Evolutionary conservation across 179 eudicot genomes (phyloP).

Genomic region (Vitellaria paradoxa): DNA sequence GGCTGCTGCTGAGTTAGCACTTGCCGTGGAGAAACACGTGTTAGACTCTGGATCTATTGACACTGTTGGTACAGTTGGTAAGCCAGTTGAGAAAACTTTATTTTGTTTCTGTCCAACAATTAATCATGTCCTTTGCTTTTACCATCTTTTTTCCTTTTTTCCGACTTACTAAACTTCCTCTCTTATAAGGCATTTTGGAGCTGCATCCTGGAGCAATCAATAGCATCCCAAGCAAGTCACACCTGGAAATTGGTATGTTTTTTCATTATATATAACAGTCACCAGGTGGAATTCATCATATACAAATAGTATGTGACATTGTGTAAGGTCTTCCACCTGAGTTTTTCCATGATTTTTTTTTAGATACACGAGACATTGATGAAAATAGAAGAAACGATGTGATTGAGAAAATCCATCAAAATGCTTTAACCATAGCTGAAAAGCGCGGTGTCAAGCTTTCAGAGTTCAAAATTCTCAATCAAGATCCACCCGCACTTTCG

Average conservation of each 20-base stretch:
- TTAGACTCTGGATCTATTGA: slow-evolving; percentile 87
- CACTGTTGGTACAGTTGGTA: slow-evolving; percentile 97
- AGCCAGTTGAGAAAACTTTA: slow-evolving; percentile 9
- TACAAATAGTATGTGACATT: too few relatives aligned
- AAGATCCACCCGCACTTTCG: slow-evolving; percentile 93
- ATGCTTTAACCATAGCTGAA: slow-evolving; percentile 64
- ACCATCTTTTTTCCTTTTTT: not conserved
- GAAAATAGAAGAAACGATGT: slow-evolving; percentile 75
- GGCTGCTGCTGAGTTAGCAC: slow-evolving; percentile 92
- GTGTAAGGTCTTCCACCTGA: not conserved
- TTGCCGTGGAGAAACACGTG: slow-evolving; percentile 92
- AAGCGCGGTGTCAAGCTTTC: slow-evolving; percentile 69
- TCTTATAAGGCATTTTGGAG: slow-evolving; percentile 68
- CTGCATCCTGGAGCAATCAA: slow-evolving; percentile 97
- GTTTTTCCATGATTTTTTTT: not conserved
- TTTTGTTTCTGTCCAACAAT: not conserved
- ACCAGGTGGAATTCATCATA: too few relatives aligned
- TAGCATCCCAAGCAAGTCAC: slow-evolving; percentile 97
- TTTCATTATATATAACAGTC: too few relatives aligned
- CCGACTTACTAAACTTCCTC: not conserved
- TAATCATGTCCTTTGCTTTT: not conserved
- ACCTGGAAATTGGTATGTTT: slow-evolving; percentile 76
- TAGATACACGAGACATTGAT: slow-evolving; percentile 86
- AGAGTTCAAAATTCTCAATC: slow-evolving; percentile 76
- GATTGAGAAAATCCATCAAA: slow-evolving; percentile 66